A percentile compares a stretch with the other conserved stretches of the same genome.
These are phyloP conservation scores for Globisporangium lucens DNA, from an alignment of 352 stramenopile species.

Conservation along the genomic window DNA sequence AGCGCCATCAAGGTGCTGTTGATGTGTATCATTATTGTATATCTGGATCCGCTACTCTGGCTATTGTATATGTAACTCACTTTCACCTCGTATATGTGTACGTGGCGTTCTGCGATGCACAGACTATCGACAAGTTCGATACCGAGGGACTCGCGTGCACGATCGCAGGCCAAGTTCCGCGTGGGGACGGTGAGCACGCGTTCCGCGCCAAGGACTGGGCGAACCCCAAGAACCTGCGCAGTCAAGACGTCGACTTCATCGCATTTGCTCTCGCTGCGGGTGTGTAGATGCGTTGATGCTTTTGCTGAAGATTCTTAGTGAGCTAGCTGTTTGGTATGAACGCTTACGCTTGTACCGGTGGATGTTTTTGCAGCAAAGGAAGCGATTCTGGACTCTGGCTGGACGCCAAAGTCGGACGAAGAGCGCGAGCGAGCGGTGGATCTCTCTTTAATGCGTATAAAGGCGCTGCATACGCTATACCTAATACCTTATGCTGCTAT, in stretches of 20 bases:
- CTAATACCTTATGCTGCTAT: neutral
- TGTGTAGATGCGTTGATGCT: constrained; percentile 14
- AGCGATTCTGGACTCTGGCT: constrained; percentile 76
- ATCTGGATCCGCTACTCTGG: neutral
- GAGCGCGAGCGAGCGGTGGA: constrained; percentile 61
- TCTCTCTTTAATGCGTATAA: neutral
- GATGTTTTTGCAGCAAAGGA: constrained; percentile 48
- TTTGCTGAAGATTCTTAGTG: neutral
- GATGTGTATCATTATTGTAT: neutral
- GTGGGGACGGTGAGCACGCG: constrained; percentile 39
- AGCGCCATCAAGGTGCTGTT: constrained; percentile 53
- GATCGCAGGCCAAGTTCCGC: constrained; percentile 70
- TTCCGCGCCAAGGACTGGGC: constrained; percentile 72
- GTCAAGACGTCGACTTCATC: constrained; percentile 85
- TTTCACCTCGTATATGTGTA: neutral
- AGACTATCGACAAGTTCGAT: constrained; percentile 54
- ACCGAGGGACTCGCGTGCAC: constrained; percentile 62
- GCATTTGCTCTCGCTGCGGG: constrained; percentile 78
- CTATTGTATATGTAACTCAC: neutral
- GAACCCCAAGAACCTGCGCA: constrained; percentile 62
- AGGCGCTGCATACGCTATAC: too few relatives aligned
- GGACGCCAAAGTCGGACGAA: constrained; percentile 56
- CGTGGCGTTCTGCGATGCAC: neutral
- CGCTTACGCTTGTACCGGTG: neutral
- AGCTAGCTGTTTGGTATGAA: neutral